Percentiles rank a stretch among this genome's conserved stretches.
phyloP scores from a whole-genome alignment of 164 flowering plant genomes.

The Berberis thunbergii region DNA sequence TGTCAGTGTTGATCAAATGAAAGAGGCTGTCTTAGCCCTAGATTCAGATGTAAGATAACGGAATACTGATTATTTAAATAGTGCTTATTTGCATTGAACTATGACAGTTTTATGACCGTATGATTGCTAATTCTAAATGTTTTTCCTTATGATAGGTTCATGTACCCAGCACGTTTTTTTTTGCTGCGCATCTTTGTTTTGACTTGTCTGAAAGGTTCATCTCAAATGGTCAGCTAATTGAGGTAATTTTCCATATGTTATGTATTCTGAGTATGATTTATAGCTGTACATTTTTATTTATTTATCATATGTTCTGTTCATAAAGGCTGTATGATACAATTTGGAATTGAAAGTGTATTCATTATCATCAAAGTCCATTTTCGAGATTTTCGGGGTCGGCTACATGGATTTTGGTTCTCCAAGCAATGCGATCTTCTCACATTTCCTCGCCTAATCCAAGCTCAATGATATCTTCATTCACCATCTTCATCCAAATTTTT shows the following conservation, averaged over 20 bases:
- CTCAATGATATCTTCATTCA: too few species aligned
- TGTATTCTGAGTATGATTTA: too few species aligned
- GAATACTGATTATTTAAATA: background rate
- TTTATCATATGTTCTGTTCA: too few species aligned
- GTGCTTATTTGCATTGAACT: background rate
- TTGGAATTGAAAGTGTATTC: too few species aligned
- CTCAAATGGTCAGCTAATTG: constrained; percentile 41
- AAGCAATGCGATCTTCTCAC: too few species aligned
- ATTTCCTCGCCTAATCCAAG: too few species aligned
- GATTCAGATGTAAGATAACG: constrained; percentile 48
- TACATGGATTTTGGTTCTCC: too few species aligned
- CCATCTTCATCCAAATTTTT: too few species aligned
- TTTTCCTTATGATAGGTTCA: constrained; percentile 33
- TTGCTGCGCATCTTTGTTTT: constrained; percentile 65
- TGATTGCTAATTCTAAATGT: constrained; percentile 5
- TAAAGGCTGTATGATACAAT: too few species aligned
- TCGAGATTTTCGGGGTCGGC: too few species aligned
- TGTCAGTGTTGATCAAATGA: constrained; percentile 15
- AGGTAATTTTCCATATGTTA: constrained; percentile 38
- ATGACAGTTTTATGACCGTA: background rate
- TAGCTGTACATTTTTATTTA: too few species aligned
- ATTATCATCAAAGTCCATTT: too few species aligned
- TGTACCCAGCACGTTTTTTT: constrained; percentile 32
- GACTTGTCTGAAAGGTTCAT: constrained; percentile 60
- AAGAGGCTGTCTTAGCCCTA: constrained; percentile 42